These are phyloP conservation scores for Syzygium jambos DNA, from an alignment of 345 rosid genomes.

Conservation along the genomic window DNA sequence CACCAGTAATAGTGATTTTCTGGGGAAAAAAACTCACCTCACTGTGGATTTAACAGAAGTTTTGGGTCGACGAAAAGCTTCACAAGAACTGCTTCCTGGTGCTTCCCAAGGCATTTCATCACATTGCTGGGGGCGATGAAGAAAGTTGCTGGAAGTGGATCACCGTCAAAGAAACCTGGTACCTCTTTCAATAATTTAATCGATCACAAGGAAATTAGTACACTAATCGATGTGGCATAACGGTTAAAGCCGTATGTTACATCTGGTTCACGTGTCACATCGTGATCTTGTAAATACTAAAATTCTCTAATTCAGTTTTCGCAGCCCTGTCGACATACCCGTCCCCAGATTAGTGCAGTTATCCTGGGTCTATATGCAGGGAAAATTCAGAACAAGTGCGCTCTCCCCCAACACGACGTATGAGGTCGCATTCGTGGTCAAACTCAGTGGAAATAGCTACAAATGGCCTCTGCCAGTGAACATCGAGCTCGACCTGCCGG, in stretches of 20 bases:
- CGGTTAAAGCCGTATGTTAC: no score
- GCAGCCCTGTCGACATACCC: rapidly evolving
- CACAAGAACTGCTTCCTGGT: not conserved
- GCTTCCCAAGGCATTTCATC: rapidly evolving
- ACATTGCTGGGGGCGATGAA: not conserved
- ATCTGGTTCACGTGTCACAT: no score
- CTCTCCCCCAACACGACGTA: not conserved
- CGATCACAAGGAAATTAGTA: no score
- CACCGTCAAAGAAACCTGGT: not conserved
- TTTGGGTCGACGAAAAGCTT: not conserved
- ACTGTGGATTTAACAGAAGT: no score
- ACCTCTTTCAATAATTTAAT: not conserved
- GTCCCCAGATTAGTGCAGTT: rapidly evolving
- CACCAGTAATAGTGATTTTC: rapidly evolving
- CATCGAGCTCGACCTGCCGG: no score
- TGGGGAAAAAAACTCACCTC: no score
- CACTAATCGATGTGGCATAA: not conserved
- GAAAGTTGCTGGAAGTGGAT: not conserved
- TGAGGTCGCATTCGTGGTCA: not conserved
- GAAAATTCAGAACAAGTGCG: not conserved
- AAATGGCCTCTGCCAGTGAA: rapidly evolving
- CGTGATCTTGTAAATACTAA: no score
- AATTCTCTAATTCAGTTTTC: not conserved
- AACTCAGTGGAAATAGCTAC: rapidly evolving
- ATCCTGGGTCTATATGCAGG: not conserved